phyloP scores from a whole-genome alignment of 345 rosid genomes.

The Eucalyptus cloeziana region DNA sequence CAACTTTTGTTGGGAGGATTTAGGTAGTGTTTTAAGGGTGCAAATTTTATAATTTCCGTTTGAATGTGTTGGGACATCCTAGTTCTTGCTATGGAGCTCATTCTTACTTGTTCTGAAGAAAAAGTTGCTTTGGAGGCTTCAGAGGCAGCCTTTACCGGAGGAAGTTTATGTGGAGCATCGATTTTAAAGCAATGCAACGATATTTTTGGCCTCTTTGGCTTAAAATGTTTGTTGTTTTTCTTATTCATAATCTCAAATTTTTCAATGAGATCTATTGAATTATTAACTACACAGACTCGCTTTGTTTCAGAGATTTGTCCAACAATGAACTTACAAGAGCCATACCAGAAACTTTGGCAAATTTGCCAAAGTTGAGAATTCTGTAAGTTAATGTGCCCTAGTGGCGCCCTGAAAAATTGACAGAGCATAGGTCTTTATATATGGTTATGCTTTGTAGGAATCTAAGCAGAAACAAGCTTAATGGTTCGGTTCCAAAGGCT shows the following conservation, averaged over 20 bases:
- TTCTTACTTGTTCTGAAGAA: too few relatives aligned
- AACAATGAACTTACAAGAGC: slow-evolving; percentile 9
- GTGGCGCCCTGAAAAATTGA: not conserved
- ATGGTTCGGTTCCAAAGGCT: slow-evolving; percentile 1
- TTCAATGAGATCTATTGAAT: not conserved
- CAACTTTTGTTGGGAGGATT: too few relatives aligned
- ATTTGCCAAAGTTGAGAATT: slow-evolving; percentile 4
- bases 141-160: too few relatives aligned
- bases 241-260: too few relatives aligned
- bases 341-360: slow-evolving; percentile 11
- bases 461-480: not conserved
- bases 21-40: too few relatives aligned
- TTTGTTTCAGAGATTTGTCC: slow-evolving; percentile 14
- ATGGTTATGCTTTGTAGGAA: not conserved
- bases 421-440: too few relatives aligned
- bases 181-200: too few relatives aligned
- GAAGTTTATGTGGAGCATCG: too few relatives aligned
- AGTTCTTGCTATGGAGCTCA: fast-evolving
- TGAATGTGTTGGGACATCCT: too few relatives aligned
- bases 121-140: fast-evolving
- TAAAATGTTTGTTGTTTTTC: too few relatives aligned
- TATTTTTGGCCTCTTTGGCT: too few relatives aligned
- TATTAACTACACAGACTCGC: not conserved
- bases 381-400: not conserved
- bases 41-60: too few relatives aligned